Percentiles rank a stretch among this genome's conserved stretches.
Evolutionary conservation across 495 filamentous ascomycete species (phyloP).

Genomic region (Lophium mytilinum): DNA sequence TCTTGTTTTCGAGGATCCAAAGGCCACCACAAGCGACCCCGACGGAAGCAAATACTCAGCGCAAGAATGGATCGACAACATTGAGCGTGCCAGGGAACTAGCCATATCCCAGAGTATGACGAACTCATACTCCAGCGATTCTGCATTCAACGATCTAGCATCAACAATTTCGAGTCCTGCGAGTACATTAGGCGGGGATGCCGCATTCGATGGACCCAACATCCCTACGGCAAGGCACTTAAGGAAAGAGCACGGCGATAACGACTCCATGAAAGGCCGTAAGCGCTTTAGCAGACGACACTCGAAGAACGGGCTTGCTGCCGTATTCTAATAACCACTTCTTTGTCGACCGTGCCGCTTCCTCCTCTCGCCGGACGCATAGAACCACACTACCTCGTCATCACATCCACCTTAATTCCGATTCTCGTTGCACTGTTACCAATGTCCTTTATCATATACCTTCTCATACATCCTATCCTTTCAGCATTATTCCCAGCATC

Average conservation of each 20-base stretch:
- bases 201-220: constrained; percentile 38
- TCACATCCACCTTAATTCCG: not conserved
- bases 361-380: not conserved
- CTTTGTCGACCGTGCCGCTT: not conserved
- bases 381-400: not conserved
- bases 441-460: not conserved
- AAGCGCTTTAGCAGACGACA: constrained; percentile 86
- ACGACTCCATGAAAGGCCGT: constrained; percentile 52
- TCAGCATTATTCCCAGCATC: not conserved
- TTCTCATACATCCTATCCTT: not conserved
- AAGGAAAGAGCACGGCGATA: constrained; percentile 36
- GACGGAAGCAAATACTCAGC: constrained; percentile 44
- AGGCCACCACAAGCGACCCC: constrained; percentile 44
- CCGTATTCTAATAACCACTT: constrained; percentile 51
- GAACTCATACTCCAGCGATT: constrained; percentile 60
- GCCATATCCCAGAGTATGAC: constrained; percentile 60
- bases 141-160: constrained; percentile 61
- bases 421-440: not conserved
- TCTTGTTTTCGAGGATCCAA: constrained; percentile 86
- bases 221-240: constrained; percentile 40
- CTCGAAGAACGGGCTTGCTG: constrained; percentile 80
- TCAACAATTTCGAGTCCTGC: constrained; percentile 67
- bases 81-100: constrained; percentile 75
- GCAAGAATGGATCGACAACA: constrained; percentile 80
- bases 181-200: constrained; percentile 54